Conservation (phyloP, 2,329 filamentous ascomycete species). For the Aureobasidium musti region DNA sequence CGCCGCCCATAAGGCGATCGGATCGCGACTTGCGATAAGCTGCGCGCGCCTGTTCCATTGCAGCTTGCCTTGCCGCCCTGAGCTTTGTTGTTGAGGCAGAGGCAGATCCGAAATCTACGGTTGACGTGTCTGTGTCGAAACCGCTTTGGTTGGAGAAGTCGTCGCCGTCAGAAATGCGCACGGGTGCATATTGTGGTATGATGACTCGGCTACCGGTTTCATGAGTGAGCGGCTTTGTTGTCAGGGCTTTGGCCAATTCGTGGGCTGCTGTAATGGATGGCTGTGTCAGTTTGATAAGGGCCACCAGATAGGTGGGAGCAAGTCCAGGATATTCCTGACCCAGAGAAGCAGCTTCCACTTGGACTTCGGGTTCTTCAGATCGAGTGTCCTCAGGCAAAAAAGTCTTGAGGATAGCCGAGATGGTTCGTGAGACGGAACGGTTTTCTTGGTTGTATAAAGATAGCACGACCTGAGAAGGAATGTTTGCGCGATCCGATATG, state of each 20-base stretch:
- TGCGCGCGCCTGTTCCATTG: constrained; percentile 59
- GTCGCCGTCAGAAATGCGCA: constrained; percentile 42
- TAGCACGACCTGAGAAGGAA: constrained; percentile 51
- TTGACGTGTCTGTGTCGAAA: constrained; percentile 5
- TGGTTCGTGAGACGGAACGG: constrained; percentile 58
- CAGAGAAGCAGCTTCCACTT: constrained; percentile 57
- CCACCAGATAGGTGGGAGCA: constrained; percentile 51
- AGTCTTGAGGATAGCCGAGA: constrained; percentile 53
- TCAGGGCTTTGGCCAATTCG: constrained; percentile 60
- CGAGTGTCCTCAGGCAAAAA: constrained; percentile 42
- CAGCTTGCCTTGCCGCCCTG: constrained; percentile 51
- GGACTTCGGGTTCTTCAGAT: constrained; percentile 48
- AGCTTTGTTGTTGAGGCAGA: constrained; percentile 49
- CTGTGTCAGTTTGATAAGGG: constrained; percentile 59
- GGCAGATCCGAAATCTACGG: constrained; percentile 33
- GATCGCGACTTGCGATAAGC: constrained; percentile 66
- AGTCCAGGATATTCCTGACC: constrained; percentile 57
- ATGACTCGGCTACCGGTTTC: constrained; percentile 50
- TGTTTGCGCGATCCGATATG: constrained; percentile 55
- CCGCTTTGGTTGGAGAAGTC: constrained; percentile 15
- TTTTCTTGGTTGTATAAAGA: constrained; percentile 62
- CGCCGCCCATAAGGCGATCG: constrained; percentile 71
- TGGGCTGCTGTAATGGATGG: constrained; percentile 60
- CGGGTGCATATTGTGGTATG: constrained; percentile 50
- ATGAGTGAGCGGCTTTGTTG: constrained; percentile 39